phyloP scores from a whole-genome alignment of 2,329 filamentous ascomycete species.

The Colletotrichum tanaceti region DNA sequence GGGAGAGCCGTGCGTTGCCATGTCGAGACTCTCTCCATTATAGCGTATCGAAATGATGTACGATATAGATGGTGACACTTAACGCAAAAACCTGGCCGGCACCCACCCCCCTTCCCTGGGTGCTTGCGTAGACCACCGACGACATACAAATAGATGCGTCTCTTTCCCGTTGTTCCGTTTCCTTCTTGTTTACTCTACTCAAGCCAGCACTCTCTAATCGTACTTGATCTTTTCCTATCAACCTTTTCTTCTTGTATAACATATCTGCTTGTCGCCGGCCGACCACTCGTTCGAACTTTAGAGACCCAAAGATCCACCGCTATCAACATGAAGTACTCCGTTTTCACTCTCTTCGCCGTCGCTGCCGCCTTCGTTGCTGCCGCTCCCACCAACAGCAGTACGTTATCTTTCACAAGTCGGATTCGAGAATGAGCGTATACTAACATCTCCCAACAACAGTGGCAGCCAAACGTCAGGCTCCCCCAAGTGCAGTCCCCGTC shows the following conservation, averaged over 20 bases:
- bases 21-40: conserved; percentile 15
- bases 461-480: conserved; percentile 50
- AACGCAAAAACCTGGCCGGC: background rate
- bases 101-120: background rate
- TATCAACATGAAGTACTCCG: conserved; percentile 66
- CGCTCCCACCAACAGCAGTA: conserved; percentile 44
- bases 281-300: conserved; percentile 54
- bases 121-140: conserved; percentile 10
- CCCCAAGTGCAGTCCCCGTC: conserved; percentile 47
- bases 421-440: background rate
- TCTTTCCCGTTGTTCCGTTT: conserved; percentile 39
- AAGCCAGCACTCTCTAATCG: conserved; percentile 34
- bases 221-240: conserved; percentile 30
- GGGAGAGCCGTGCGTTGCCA: conserved; percentile 18
- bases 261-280: conserved; percentile 63
- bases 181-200: conserved; percentile 17
- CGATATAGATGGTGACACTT: conserved; percentile 38
- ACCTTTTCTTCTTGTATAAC: conserved; percentile 46
- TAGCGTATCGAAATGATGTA: conserved; percentile 17
- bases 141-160: conserved; percentile 45
- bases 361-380: conserved; percentile 59
- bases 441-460: conserved; percentile 43
- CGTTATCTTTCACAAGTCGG: background rate
- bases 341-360: conserved; percentile 60
- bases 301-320: conserved; percentile 41